Percentiles rank a stretch among this genome's conserved stretches.
These are phyloP conservation scores for Tuber borchii DNA, from an alignment of 495 filamentous ascomycete genomes.

Conservation along the genomic window DNA sequence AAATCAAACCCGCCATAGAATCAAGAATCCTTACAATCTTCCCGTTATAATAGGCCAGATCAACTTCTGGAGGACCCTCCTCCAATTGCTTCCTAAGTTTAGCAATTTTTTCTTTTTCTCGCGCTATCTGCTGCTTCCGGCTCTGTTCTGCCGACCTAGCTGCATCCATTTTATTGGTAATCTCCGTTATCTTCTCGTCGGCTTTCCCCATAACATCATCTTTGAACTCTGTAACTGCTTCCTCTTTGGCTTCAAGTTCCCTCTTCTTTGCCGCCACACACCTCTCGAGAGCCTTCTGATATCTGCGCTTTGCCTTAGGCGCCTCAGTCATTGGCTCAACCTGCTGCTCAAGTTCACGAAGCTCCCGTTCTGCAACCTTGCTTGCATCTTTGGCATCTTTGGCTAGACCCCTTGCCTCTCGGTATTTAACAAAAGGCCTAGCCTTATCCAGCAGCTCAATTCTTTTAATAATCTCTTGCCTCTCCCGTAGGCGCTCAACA, in stretches of 20 bases:
- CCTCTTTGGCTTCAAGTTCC: constrained; percentile 50
- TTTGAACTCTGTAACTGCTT: constrained; percentile 48
- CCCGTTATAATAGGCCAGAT: constrained; percentile 51
- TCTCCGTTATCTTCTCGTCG: constrained; percentile 52
- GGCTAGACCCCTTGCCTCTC: constrained; percentile 40
- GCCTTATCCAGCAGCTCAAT: constrained; percentile 61
- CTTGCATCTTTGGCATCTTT: constrained; percentile 45
- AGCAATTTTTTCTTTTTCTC: constrained; percentile 42
- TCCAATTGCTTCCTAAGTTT: constrained; percentile 46
- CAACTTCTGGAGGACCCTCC: constrained; percentile 48
- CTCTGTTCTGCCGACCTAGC: constrained; percentile 51
- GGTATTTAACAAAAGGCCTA: constrained; percentile 61
- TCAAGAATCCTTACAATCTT: constrained; percentile 48
- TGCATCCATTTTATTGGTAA: constrained; percentile 52
- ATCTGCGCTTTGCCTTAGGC: constrained; percentile 60
- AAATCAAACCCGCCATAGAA: background rate
- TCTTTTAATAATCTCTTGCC: constrained; percentile 58
- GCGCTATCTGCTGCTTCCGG: constrained; percentile 50
- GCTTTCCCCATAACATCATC: constrained; percentile 51
- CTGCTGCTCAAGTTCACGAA: constrained; percentile 54
- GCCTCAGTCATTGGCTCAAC: constrained; percentile 62
- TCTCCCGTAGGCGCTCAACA: constrained; percentile 73
- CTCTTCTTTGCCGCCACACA: constrained; percentile 43
- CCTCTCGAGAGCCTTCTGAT: constrained; percentile 44
- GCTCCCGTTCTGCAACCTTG: constrained; percentile 48